phyloP scores from a whole-genome alignment of 306 rosid species.

The Cicer judaicum region DNA sequence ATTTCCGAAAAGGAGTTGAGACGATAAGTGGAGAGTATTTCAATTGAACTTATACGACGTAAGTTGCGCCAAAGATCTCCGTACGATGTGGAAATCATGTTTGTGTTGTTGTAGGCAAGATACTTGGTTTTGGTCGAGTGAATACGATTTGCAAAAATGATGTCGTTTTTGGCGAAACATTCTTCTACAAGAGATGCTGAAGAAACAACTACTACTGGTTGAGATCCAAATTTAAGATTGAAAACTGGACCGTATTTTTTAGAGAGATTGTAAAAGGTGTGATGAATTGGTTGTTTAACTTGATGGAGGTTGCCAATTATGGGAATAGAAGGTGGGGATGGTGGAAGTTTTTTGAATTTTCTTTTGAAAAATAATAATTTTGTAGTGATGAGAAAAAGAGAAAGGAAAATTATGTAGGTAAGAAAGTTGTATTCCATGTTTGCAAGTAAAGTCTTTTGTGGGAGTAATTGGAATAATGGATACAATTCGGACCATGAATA shows the following conservation, averaged over 20 bases:
- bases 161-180: slow-evolving; percentile 74
- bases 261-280: slow-evolving; percentile 45
- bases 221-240: slow-evolving; percentile 45
- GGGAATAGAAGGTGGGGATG: slow-evolving; percentile 59
- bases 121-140: slow-evolving; percentile 43
- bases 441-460: not conserved
- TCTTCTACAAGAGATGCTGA: slow-evolving; percentile 59
- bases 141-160: slow-evolving; percentile 61
- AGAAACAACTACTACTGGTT: slow-evolving; percentile 52
- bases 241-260: slow-evolving; percentile 53
- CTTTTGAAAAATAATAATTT: slow-evolving; percentile 43
- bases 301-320: slow-evolving; percentile 68
- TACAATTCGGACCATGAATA: not conserved
- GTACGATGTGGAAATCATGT: slow-evolving; percentile 42
- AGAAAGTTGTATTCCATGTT: slow-evolving; percentile 9
- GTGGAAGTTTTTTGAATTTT: slow-evolving; percentile 55
- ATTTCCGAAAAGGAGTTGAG: slow-evolving; percentile 49
- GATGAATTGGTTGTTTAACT: slow-evolving; percentile 52
- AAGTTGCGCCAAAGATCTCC: slow-evolving; percentile 87
- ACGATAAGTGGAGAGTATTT: slow-evolving; percentile 63
- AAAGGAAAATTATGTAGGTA: slow-evolving; percentile 6
- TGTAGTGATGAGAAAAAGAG: slow-evolving; percentile 23
- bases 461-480: no score
- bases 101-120: slow-evolving; percentile 55
- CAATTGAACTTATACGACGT: slow-evolving; percentile 67